Percentiles rank a stretch among this genome's conserved stretches.
Conservation (phyloP, 257 asterid genomes). For the Anisodus acutangulus region DNA sequence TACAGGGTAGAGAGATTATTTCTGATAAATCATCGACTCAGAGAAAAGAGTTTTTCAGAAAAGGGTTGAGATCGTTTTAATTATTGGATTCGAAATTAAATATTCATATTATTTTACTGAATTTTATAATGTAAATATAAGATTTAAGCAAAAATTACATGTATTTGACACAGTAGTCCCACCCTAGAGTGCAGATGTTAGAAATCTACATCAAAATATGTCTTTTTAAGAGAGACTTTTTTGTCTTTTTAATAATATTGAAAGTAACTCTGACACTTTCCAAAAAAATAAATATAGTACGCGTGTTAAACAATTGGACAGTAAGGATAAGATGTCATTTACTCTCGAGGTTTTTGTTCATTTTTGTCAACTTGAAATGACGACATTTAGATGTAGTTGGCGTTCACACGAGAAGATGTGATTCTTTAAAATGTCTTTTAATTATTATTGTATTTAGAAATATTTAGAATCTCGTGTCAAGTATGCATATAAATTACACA, state of each 20-base stretch:
- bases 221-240: too few species aligned
- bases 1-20: too few species aligned
- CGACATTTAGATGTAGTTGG: not conserved
- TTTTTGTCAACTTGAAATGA: not conserved
- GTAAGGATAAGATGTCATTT: not conserved
- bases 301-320: not conserved
- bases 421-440: not conserved
- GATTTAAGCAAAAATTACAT: too few species aligned
- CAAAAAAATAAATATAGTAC: not conserved
- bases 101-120: too few species aligned
- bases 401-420: not conserved
- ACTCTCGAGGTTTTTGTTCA: not conserved
- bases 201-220: too few species aligned
- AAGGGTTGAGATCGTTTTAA: too few species aligned
- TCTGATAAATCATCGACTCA: too few species aligned
- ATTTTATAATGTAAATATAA: too few species aligned
- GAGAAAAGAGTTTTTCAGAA: too few species aligned
- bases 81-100: too few species aligned
- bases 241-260: not conserved
- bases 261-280: not conserved
- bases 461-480: not conserved
- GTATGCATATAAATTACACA: not conserved
- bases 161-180: too few species aligned
- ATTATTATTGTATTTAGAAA: not conserved
- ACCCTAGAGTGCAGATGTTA: too few species aligned